Conservation (phyloP, 495 filamentous ascomycete genomes). For the Hypoxylon perforatum region DNA sequence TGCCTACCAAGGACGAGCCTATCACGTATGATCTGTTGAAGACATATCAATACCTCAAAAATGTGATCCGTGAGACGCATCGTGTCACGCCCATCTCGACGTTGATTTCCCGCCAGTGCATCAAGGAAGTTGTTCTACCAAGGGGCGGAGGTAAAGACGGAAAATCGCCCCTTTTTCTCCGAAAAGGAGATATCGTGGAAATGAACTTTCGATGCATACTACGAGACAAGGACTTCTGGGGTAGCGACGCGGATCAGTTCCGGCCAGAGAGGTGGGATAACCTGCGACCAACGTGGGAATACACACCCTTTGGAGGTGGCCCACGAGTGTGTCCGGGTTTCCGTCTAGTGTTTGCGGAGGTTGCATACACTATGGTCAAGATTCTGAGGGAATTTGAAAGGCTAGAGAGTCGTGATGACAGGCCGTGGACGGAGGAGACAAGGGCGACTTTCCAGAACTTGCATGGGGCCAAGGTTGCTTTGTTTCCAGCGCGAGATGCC, state of each 20-base stretch:
- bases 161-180: background rate
- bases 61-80: constrained; percentile 11
- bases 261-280: constrained; percentile 49
- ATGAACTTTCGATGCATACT: constrained; percentile 54
- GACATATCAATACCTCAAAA: constrained; percentile 33
- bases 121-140: constrained; percentile 1
- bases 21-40: constrained; percentile 7
- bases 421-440: constrained; percentile 18
- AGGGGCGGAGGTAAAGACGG: background rate
- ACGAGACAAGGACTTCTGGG: constrained; percentile 46
- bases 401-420: constrained; percentile 20
- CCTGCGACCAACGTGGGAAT: constrained; percentile 34
- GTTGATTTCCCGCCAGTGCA: constrained; percentile 3
- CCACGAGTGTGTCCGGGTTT: constrained; percentile 33
- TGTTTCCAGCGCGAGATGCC: background rate
- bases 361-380: constrained; percentile 15
- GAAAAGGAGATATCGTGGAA: background rate
- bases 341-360: constrained; percentile 10
- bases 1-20: background rate
- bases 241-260: constrained; percentile 48
- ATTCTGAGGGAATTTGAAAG: constrained; percentile 23
- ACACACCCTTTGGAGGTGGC: constrained; percentile 33
- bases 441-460: constrained; percentile 8
- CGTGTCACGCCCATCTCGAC: constrained; percentile 4
- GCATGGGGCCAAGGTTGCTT: constrained; percentile 6